Conservation (phyloP, 495 filamentous ascomycete species). For the Pyrenula aspistea region DNA sequence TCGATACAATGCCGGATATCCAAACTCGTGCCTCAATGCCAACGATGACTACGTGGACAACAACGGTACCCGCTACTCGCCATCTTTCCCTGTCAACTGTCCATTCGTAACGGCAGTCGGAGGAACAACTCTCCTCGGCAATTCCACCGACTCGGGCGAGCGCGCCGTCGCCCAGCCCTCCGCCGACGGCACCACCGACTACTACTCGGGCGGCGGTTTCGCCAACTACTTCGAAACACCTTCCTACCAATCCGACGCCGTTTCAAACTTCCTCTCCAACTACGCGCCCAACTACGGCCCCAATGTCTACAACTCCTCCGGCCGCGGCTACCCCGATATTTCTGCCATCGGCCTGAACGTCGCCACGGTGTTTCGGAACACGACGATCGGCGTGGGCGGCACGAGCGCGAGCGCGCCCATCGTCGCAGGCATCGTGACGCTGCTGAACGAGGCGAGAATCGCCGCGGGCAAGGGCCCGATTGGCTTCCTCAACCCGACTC, state of each 20-base stretch:
- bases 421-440: constrained; percentile 42
- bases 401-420: constrained; percentile 49
- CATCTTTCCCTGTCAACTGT: constrained; percentile 38
- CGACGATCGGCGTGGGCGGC: constrained; percentile 33
- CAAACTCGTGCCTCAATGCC: constrained; percentile 23
- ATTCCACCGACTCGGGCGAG: constrained; percentile 23
- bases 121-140: constrained; percentile 22
- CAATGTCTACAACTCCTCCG: constrained; percentile 43
- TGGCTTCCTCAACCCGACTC: constrained; percentile 49
- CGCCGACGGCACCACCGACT: constrained; percentile 13
- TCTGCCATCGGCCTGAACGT: constrained; percentile 49
- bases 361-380: constrained; percentile 26
- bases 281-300: constrained; percentile 30
- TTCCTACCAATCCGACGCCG: constrained; percentile 40
- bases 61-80: constrained; percentile 29
- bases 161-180: constrained; percentile 19
- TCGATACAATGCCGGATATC: constrained; percentile 20
- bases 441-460: constrained; percentile 51
- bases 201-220: constrained; percentile 54
- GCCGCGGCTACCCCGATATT: constrained; percentile 52
- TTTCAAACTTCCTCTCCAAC: constrained; percentile 35
- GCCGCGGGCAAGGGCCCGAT: constrained; percentile 40
- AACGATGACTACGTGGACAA: constrained; percentile 34
- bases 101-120: constrained; percentile 43
- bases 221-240: constrained; percentile 53